Conservation (phyloP, 495 filamentous ascomycete genomes). For the Podospora comata region DNA sequence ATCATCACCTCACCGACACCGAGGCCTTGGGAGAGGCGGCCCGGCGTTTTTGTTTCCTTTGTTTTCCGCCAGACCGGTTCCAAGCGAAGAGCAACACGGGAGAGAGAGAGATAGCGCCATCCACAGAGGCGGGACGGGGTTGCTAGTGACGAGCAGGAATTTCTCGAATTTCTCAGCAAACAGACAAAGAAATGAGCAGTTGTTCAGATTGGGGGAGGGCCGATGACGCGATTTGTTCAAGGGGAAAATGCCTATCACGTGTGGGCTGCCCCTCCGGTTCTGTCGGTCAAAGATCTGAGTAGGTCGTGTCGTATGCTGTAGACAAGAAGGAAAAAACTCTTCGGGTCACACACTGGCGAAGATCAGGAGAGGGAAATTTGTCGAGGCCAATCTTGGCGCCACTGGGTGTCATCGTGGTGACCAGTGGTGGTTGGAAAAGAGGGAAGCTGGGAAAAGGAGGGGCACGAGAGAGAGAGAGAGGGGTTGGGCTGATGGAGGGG, state of each 20-base stretch:
- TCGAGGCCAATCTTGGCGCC: background rate
- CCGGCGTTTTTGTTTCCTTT: background rate
- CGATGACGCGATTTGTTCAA: slow-evolving; percentile 39
- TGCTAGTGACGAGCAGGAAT: background rate
- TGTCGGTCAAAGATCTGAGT: background rate
- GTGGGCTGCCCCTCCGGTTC: background rate
- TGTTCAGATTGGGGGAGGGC: too few species aligned
- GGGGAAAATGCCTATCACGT: background rate
- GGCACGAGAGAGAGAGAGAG: background rate
- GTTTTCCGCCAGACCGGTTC: background rate
- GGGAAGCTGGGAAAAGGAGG: background rate
- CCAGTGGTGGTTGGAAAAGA: background rate
- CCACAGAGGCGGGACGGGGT: slow-evolving; percentile 37
- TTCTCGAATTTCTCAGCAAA: slow-evolving; percentile 33
- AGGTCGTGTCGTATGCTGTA: background rate
- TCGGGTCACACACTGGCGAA: background rate
- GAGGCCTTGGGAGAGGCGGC: background rate
- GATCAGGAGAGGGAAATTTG: background rate
- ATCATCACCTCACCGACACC: background rate
- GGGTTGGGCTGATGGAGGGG: background rate
- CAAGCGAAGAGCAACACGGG: background rate
- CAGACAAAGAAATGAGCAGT: slow-evolving; percentile 34
- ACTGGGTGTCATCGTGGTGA: background rate
- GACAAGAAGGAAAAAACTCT: background rate
- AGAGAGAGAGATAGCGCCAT: background rate